A percentile compares a stretch with the other conserved stretches of the same genome.
phyloP scores from a whole-genome alignment of 495 filamentous ascomycete species.

The Penicillium pulvis region DNA sequence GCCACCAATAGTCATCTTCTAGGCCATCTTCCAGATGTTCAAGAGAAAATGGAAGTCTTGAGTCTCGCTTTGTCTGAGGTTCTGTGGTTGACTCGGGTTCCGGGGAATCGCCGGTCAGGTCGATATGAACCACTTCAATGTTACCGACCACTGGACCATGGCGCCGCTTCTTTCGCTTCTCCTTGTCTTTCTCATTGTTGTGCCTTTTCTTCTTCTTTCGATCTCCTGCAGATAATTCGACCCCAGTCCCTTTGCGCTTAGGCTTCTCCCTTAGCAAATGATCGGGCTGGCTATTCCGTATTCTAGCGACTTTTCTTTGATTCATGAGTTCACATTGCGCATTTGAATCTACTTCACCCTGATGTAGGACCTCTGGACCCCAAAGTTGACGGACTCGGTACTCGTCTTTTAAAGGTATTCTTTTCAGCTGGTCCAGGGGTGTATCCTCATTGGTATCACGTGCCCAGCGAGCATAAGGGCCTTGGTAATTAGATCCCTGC shows the following conservation, averaged over 20 bases:
- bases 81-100: background rate
- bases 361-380: conserved; percentile 12
- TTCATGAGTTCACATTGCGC: background rate
- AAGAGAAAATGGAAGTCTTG: background rate
- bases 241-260: background rate
- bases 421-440: background rate
- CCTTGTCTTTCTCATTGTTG: background rate
- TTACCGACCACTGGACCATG: conserved; percentile 8
- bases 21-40: conserved; percentile 22
- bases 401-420: conserved; percentile 15
- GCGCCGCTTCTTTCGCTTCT: conserved; percentile 6
- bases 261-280: background rate
- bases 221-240: background rate
- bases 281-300: conserved; percentile 26
- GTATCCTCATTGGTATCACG: conserved; percentile 15
- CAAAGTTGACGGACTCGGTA: conserved; percentile 32
- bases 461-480: conserved; percentile 49
- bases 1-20: conserved; percentile 53
- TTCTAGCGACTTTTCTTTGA: conserved; percentile 9
- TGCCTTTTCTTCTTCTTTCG: conserved; percentile 13
- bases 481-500: conserved; percentile 46
- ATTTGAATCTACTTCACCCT: background rate
- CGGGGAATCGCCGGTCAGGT: conserved; percentile 5
- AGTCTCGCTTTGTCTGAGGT: background rate
- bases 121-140: conserved; percentile 7